Evolutionary conservation across 805 yeast genomes (phyloP).

Genomic region (Zygosaccharomyces gambellarensis): DNA sequence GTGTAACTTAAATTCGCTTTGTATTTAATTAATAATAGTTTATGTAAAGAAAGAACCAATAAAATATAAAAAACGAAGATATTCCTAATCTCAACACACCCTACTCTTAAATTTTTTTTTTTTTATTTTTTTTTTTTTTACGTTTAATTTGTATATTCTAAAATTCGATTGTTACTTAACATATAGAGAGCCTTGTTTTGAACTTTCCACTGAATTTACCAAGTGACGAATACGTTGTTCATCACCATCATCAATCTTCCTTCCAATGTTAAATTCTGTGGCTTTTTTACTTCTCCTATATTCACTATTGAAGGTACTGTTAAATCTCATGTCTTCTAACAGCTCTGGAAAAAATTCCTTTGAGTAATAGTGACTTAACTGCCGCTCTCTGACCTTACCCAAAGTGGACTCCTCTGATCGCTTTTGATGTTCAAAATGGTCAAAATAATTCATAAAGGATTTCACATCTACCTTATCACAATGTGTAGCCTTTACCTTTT

Average conservation of each 20-base stretch:
- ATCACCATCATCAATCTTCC: constrained; percentile 9
- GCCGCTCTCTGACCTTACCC: constrained; percentile 36
- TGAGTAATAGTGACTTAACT: constrained; percentile 36
- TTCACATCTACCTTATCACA: constrained; percentile 39
- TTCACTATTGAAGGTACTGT: constrained; percentile 11
- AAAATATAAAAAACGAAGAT: too few relatives aligned
- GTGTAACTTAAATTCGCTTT: neutral
- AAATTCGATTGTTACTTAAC: neutral
- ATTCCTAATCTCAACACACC: too few relatives aligned
- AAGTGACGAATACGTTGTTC: constrained; percentile 7
- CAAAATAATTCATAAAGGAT: constrained; percentile 36
- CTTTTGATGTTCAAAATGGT: constrained; percentile 35
- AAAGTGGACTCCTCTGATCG: constrained; percentile 34
- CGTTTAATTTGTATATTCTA: constrained; percentile 1
- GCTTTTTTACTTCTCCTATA: constrained; percentile 19
- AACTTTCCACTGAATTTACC: neutral
- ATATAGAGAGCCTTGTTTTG: neutral
- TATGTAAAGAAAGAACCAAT: neutral
- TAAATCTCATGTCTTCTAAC: constrained; percentile 6
- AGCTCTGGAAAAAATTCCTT: constrained; percentile 18
- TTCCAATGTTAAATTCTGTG: constrained; percentile 19
- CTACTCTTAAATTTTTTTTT: neutral
- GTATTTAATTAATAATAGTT: neutral
- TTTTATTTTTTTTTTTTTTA: neutral
- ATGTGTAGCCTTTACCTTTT: constrained; percentile 35